Conservation (phyloP, 2,329 filamentous ascomycete species). For the Knufia petricola region DNA sequence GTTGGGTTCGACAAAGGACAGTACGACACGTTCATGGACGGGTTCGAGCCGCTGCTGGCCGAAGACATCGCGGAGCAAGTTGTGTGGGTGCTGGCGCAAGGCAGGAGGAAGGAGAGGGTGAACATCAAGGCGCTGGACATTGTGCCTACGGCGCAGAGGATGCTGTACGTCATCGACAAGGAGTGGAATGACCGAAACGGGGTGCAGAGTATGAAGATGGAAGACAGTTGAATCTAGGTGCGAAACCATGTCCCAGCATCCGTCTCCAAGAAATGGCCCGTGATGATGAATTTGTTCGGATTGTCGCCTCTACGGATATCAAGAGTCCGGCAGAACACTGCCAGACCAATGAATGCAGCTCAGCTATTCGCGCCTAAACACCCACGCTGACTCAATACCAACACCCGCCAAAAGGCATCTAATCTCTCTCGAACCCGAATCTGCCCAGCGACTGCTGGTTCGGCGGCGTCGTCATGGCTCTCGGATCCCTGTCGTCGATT, state of each 20-base stretch:
- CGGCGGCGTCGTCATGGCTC: constrained; percentile 7
- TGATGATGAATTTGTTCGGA: too few species aligned
- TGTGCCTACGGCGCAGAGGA: constrained; percentile 34
- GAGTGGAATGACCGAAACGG: constrained; percentile 23
- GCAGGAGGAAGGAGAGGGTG: constrained; percentile 27
- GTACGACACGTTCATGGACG: constrained; percentile 38
- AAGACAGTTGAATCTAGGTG: background rate
- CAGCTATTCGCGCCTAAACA: too few species aligned
- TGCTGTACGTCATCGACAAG: constrained; percentile 27
- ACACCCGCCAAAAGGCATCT: background rate
- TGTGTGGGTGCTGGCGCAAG: constrained; percentile 34
- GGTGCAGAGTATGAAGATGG: constrained; percentile 1
- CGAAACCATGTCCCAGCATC: too few species aligned
- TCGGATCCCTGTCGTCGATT: constrained; percentile 43
- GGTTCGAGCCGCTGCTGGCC: constrained; percentile 36
- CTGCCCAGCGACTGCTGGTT: constrained; percentile 17
- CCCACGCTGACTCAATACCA: too few species aligned
- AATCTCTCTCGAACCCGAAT: constrained; percentile 23
- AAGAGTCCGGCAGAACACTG: too few species aligned
- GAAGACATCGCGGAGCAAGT: constrained; percentile 37
- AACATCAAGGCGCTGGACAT: constrained; percentile 41
- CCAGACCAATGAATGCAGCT: too few species aligned
- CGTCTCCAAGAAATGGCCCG: too few species aligned
- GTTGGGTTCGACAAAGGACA: constrained; percentile 36
- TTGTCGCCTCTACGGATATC: too few species aligned